A percentile compares a stretch with the other conserved stretches of the same genome.
Evolutionary conservation across 2,329 filamentous ascomycete species (phyloP).

Genomic region (Cercospora sp.): DNA sequence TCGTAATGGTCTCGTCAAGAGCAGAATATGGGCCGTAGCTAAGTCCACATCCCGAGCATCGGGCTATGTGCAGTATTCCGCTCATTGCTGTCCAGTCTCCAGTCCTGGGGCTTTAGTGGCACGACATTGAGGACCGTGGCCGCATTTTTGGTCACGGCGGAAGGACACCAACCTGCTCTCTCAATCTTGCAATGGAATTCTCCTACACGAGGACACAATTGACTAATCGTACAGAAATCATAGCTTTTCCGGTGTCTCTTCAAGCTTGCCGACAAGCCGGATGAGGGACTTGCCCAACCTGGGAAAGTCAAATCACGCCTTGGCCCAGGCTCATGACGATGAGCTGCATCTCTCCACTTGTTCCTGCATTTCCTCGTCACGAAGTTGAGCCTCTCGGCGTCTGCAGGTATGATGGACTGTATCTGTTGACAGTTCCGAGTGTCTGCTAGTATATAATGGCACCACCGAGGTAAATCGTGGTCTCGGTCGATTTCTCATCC

Average conservation of each 20-base stretch:
- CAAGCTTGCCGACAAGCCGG: slow-evolving; percentile 1
- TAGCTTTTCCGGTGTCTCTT: neutral
- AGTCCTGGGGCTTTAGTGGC: no score
- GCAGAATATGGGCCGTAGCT: no score
- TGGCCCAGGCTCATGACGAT: slow-evolving; percentile 7
- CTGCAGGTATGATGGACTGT: slow-evolving; percentile 6
- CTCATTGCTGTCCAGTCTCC: no score
- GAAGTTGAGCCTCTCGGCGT: slow-evolving; percentile 16
- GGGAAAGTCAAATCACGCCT: slow-evolving; percentile 9
- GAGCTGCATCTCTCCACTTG: slow-evolving; percentile 15
- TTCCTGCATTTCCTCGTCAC: slow-evolving; percentile 16
- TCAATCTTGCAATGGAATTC: no score
- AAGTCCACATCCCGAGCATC: no score
- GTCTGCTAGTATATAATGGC: neutral
- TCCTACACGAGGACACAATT: neutral
- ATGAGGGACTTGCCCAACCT: neutral
- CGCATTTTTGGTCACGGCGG: no score
- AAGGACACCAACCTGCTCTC: no score
- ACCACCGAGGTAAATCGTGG: neutral
- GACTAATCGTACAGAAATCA: neutral
- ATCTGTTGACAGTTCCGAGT: neutral
- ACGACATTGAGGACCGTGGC: no score
- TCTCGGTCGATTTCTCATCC: neutral
- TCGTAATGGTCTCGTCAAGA: no score
- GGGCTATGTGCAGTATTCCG: no score